Evolutionary conservation across 345 rosid species (phyloP).

Genomic region (rapeseed (Brassica napus)): DNA sequence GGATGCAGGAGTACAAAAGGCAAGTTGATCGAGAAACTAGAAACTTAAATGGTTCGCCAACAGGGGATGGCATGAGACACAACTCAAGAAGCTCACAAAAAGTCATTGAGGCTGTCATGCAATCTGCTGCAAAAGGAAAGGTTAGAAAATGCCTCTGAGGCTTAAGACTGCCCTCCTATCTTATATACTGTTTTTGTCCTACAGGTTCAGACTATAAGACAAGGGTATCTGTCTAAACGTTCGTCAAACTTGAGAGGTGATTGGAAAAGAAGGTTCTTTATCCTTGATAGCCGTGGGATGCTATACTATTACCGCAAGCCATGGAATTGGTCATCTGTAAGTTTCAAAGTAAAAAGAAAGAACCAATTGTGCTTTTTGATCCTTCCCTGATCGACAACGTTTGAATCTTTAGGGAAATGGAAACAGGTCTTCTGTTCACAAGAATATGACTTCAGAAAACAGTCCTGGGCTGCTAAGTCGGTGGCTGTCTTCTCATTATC

Average conservation of each 20-base stretch:
- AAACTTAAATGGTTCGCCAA: constrained; percentile 44
- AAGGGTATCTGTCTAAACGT: constrained; percentile 80
- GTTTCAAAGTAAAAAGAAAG: constrained; percentile 24
- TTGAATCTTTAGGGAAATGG: constrained; percentile 52
- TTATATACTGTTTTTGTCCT: neutral
- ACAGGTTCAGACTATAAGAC: constrained; percentile 79
- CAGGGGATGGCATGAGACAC: constrained; percentile 45
- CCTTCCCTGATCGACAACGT: neutral
- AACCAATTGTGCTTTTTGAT: neutral
- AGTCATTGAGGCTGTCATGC: constrained; percentile 78
- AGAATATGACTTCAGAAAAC: constrained; percentile 52
- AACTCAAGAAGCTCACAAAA: constrained; percentile 59
- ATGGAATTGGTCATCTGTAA: constrained; percentile 61
- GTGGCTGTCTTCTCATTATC: constrained; percentile 81
- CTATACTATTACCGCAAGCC: constrained; percentile 82
- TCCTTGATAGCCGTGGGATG: constrained; percentile 83
- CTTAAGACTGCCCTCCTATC: neutral
- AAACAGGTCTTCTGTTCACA: constrained; percentile 53
- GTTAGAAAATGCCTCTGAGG: constrained; percentile 26
- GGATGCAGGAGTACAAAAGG: constrained; percentile 69
- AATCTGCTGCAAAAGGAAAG: constrained; percentile 72
- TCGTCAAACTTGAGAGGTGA: constrained; percentile 83
- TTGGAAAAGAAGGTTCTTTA: constrained; percentile 84
- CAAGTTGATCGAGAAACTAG: constrained; percentile 63
- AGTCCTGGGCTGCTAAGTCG: constrained; percentile 67